phyloP scores from a whole-genome alignment of 2,329 filamentous ascomycete species.

The Colletotrichum aenigma region DNA sequence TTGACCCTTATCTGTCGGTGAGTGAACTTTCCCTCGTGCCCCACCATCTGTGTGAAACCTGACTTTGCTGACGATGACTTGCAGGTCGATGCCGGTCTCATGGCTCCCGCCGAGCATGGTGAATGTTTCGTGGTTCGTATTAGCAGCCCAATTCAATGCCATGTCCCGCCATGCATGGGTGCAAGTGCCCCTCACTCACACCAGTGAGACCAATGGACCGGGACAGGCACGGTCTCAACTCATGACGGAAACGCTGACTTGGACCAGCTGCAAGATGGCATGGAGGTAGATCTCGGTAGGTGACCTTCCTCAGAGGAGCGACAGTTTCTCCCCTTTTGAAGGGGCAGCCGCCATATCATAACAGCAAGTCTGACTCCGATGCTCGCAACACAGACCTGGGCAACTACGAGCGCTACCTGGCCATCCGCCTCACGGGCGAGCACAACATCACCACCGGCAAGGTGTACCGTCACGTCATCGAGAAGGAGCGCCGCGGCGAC shows the following conservation, averaged over 20 bases:
- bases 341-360: background rate
- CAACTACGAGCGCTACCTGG: conserved; percentile 72
- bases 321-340: background rate
- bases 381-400: conserved; percentile 47
- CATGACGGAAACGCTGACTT: background rate
- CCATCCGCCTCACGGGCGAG: conserved; percentile 79
- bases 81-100: conserved; percentile 20
- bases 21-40: background rate
- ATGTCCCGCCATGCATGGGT: background rate
- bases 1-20: conserved; percentile 55
- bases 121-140: conserved; percentile 22
- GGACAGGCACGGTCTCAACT: background rate
- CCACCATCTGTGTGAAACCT: background rate
- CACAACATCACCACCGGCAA: conserved; percentile 99
- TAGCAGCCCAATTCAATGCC: background rate
- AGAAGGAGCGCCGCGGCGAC: conserved; percentile 68
- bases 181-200: background rate
- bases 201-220: background rate
- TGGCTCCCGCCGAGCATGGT: conserved; percentile 36
- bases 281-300: conserved; percentile 22
- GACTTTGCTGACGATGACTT: background rate
- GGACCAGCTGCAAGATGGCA: conserved; percentile 19
- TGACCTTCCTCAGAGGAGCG: background rate
- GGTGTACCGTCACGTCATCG: conserved; percentile 89
- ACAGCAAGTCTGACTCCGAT: conserved; percentile 14